Evolutionary conservation across 2,329 filamentous ascomycete species (phyloP), one percentile per base, ranked within the genome.

Genomic region (Arthrobotrys musiformis): DNA sequence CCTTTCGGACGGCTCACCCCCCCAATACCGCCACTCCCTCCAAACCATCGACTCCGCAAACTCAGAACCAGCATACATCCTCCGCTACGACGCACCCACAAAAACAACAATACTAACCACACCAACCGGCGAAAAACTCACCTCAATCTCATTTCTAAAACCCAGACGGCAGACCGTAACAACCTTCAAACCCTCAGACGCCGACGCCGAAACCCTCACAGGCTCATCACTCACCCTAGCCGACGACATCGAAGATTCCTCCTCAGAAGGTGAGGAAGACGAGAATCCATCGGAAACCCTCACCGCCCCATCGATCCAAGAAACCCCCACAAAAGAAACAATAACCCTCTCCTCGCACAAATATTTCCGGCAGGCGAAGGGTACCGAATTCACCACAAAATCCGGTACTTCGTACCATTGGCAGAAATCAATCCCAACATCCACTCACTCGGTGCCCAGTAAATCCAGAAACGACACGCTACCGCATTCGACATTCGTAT

Each of bases 281-380:
- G 15, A 8, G 33, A 19, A 9, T 58, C 54, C 24, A 58, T 58
- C 54, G n/a, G n/a, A n/a, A n/a, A n/a, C n/a, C 54, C 40, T 4
- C 19, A 40, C 19, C 33, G 40, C 22, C 1, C 52, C 19, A 8
- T 6, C 9, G 46, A 26, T 24, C 33, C 62, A 52, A 6, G n/a
- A n/a, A n/a, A n/a, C n/a, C n/a, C n/a, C n/a, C n/a, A n/a, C 46
- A 9, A 67, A 56, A 42, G 30, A 67, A 67, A 67, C 62, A n/a
- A 67, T 67, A 6, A 67, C 62, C 17, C 19, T 67, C 11, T 67
- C 48, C 1, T 67, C 62, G 1, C 62, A 54, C 22, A 67, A 60
- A 22, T 58, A 48, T 17, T 69, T 69, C 52, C 50, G 26, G 13
- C 19, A n/a, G n/a, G n/a, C 50, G 19, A 69, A 60, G 15, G 37